phyloP scores from a whole-genome alignment of 495 filamentous ascomycete species.

The Aspergillus bertholletiae region DNA sequence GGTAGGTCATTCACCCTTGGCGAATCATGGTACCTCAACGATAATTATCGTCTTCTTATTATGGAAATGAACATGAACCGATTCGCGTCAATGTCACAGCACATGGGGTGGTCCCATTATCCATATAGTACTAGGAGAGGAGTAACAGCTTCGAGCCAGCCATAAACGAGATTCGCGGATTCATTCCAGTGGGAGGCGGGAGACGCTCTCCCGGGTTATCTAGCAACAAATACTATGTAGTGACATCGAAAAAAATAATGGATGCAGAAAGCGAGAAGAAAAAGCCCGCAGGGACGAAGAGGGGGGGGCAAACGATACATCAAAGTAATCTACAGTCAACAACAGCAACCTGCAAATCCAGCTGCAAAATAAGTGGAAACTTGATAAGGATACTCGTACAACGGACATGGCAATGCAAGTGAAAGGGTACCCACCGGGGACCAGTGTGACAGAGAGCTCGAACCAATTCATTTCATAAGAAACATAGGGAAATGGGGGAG shows the following conservation, averaged over 20 bases:
- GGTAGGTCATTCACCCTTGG: too few species aligned
- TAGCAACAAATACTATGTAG: not conserved
- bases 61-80: too few species aligned
- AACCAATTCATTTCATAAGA: conserved; percentile 1
- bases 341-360: not conserved
- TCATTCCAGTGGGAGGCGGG: not conserved
- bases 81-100: too few species aligned
- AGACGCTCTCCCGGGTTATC: not conserved
- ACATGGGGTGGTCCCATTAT: too few species aligned
- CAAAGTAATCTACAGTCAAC: conserved; percentile 31
- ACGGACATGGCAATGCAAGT: not conserved
- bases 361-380: not conserved
- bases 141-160: too few species aligned
- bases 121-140: too few species aligned
- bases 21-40: too few species aligned
- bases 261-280: conserved; percentile 17
- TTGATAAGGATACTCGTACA: not conserved
- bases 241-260: conserved; percentile 5
- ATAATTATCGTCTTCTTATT: too few species aligned
- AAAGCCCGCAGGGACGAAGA: not conserved
- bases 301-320: conserved; percentile 3
- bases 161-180: not conserved
- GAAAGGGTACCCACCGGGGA: not conserved
- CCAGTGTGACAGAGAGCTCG: not conserved
- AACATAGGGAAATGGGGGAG: too few species aligned